phyloP scores from a whole-genome alignment of 2,329 filamentous ascomycete species.

The Colletotrichum aenigma region DNA sequence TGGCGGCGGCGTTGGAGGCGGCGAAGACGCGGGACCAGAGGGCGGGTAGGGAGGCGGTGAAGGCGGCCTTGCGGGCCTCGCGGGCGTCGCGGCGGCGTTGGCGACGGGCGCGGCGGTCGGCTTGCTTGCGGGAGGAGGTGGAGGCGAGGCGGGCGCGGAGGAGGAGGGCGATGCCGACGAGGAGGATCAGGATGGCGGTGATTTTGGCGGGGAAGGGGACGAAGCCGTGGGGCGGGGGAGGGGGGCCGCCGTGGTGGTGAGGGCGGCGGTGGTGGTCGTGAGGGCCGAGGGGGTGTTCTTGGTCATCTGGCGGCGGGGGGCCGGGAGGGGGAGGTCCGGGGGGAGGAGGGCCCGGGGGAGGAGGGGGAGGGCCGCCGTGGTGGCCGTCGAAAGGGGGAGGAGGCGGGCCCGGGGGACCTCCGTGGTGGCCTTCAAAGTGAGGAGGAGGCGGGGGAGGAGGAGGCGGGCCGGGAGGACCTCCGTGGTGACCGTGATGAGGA shows the following conservation, averaged over 20 bases:
- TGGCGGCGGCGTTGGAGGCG: constrained; percentile 23
- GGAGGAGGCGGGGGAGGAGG: background rate
- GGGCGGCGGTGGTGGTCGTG: background rate
- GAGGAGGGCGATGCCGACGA: constrained; percentile 26
- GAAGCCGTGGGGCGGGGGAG: constrained; percentile 5
- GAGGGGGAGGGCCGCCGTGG: background rate
- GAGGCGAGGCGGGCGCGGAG: constrained; percentile 24
- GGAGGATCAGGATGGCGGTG: constrained; percentile 25
- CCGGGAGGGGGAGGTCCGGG: background rate
- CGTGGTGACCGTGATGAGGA: background rate
- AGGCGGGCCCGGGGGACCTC: background rate
- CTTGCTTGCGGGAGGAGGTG: constrained; percentile 7
- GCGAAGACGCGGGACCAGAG: constrained; percentile 35
- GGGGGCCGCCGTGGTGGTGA: background rate
- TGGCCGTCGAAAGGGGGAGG: background rate
- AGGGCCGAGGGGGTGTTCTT: background rate
- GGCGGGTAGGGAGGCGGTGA: constrained; percentile 12
- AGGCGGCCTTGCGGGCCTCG: constrained; percentile 27
- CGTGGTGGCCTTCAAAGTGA: background rate
- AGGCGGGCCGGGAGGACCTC: background rate
- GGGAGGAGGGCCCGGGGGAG: background rate
- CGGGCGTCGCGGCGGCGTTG: constrained; percentile 24
- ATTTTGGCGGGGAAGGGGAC: constrained; percentile 28
- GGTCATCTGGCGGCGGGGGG: background rate
- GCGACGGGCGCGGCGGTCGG: constrained; percentile 26